Evolutionary conservation across 176 grass and related monocot genomes (phyloP), one percentile per base, ranked within the genome.

Genomic region (Triticum dicoccoides): DNA sequence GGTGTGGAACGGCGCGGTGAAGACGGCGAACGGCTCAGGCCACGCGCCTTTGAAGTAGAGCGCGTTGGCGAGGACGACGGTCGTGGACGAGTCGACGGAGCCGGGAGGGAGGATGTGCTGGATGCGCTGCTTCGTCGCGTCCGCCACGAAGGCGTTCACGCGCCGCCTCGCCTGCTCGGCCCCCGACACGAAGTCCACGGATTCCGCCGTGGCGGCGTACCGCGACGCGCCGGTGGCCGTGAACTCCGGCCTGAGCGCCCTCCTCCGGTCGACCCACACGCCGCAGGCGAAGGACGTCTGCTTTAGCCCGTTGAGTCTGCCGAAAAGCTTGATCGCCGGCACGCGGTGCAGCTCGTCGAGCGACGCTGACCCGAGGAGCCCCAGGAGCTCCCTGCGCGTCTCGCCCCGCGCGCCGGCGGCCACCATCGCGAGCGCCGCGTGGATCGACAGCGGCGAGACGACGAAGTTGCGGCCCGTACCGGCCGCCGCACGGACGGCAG

Each of bases 281-380:
- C 85, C 67, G 85, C 77, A 80, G 4, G 85, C 85, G 77, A 80
- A 87, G 11, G 67, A 81, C 85, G 67, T 73, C 54, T 73, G 20
- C 38, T 67, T 25, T 1, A 76, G 73, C 1, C 73, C 14, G 8
- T 8, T 27, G 45, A 76, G 44, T 1, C 2, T 18, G 13, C 73
- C 23, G 3, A 59, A 29, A 5, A 77, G 75, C 17, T 77, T 11
- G 0, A 51, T n/a, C 17, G 42, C 21, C 30, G 39, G 69, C 3
- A 10, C 42, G 32, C 7, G 2, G 6, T n/a, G 79, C 2, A 82
- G 69, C n/a, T 21, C 86, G 32, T 8, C 30, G n/a, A 87, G n/a
- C n/a, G 79, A 87, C 2, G 0, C 14, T 5, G 70, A 49, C 0
- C 86, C 79, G 11, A 47, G 4, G 61, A 87, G 75, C 0, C 15